phyloP scores from a whole-genome alignment of 1,284 basidiomycete species.

The Ganoderma meredithae region DNA sequence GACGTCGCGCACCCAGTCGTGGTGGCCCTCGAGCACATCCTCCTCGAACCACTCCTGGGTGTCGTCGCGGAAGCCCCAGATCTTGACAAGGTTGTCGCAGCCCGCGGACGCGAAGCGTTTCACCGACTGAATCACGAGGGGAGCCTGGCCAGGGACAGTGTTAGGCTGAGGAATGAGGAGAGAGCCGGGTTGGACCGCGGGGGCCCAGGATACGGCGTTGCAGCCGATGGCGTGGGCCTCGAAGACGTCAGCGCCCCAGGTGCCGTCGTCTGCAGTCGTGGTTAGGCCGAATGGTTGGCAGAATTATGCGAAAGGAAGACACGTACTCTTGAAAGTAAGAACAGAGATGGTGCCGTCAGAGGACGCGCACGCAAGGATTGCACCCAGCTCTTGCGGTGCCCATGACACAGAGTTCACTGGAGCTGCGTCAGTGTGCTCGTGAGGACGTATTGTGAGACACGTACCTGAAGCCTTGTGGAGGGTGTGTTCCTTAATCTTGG shows the following conservation, averaged over 20 bases:
- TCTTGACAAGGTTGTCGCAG: slow-evolving; percentile 95
- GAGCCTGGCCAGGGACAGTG: slow-evolving; percentile 52
- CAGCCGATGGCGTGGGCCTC: slow-evolving; percentile 96
- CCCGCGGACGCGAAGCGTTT: slow-evolving; percentile 96
- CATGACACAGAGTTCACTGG: slow-evolving; percentile 97
- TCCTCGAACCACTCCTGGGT: slow-evolving; percentile 90
- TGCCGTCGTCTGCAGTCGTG: slow-evolving; percentile 87
- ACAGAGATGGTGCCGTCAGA: slow-evolving; percentile 98
- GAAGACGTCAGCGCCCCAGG: slow-evolving; percentile 96
- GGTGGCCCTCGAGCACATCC: slow-evolving; percentile 88
- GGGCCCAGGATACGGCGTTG: slow-evolving; percentile 98
- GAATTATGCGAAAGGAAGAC: background rate
- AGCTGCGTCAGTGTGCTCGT: background rate
- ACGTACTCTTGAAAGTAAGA: slow-evolving; percentile 93
- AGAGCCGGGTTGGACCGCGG: slow-evolving; percentile 87
- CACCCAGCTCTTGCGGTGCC: slow-evolving; percentile 97
- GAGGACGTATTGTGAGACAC: slow-evolving; percentile 22
- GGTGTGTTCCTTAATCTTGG: slow-evolving; percentile 96
- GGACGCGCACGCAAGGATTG: slow-evolving; percentile 97
- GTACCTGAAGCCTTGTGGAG: slow-evolving; percentile 93
- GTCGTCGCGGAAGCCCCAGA: slow-evolving; percentile 88
- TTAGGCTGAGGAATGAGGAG: slow-evolving; percentile 69
- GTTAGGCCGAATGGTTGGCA: no score
- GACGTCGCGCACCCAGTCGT: slow-evolving; percentile 98
- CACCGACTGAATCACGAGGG: slow-evolving; percentile 52